phyloP scores from a whole-genome alignment of 2,329 filamentous ascomycete species.

The Penicillium olsonii region DNA sequence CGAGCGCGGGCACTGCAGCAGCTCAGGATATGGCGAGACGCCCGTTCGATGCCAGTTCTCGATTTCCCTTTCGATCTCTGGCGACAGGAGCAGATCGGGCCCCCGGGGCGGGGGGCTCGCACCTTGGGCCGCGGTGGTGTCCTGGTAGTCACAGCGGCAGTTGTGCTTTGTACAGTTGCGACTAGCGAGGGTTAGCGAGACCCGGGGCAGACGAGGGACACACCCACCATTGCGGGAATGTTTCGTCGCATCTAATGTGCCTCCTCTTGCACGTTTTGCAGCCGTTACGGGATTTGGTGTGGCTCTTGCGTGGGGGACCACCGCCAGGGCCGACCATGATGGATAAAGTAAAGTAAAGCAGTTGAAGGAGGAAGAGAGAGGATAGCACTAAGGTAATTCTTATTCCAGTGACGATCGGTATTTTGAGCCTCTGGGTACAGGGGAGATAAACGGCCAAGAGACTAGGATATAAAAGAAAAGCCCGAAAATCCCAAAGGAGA shows the following conservation, averaged over 20 bases:
- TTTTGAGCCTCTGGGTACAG: constrained; percentile 28
- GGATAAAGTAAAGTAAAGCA: constrained; percentile 7
- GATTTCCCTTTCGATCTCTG: constrained; percentile 78
- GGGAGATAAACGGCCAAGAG: not conserved
- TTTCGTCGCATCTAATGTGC: constrained; percentile 97
- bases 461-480: not conserved
- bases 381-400: not conserved
- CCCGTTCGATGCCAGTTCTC: constrained; percentile 82
- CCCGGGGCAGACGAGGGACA: constrained; percentile 19
- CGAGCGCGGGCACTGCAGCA: constrained; percentile 74
- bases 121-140: constrained; percentile 65
- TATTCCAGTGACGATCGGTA: constrained; percentile 24
- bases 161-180: constrained; percentile 99
- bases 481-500: not conserved
- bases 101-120: constrained; percentile 56
- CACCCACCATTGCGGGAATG: constrained; percentile 89
- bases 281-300: constrained; percentile 98
- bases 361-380: constrained; percentile 1
- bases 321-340: constrained; percentile 89
- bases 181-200: constrained; percentile 50
- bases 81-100: constrained; percentile 76
- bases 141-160: constrained; percentile 97
- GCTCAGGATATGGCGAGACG: constrained; percentile 79
- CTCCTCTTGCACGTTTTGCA: constrained; percentile 97
- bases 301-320: constrained; percentile 86